Evolutionary conservation across 257 asterid genomes (phyloP).

Genomic region (Lantana camara): DNA sequence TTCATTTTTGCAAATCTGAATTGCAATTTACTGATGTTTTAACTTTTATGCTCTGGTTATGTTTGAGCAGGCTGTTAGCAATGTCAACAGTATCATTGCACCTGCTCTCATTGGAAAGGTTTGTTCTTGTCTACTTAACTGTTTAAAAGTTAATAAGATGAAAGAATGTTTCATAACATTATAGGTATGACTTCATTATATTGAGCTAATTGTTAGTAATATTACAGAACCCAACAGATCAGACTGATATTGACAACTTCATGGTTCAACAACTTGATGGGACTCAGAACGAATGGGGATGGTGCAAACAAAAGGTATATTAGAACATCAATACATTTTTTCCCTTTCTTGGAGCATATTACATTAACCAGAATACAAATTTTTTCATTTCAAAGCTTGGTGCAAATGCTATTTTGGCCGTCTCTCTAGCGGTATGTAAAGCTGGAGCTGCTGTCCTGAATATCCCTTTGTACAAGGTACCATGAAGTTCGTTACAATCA

Average conservation of each 20-base stretch:
- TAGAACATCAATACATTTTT: background rate
- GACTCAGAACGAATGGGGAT: slow-evolving; percentile 98
- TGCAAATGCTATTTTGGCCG: slow-evolving; percentile 96
- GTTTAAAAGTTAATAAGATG: background rate
- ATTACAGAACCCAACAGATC: slow-evolving; percentile 85
- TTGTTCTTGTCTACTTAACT: slow-evolving; percentile 20
- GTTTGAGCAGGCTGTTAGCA: slow-evolving; percentile 70
- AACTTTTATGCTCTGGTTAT: background rate
- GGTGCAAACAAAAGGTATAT: slow-evolving; percentile 97
- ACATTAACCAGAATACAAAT: slow-evolving; percentile 7
- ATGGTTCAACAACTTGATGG: slow-evolving; percentile 98
- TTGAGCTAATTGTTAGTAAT: slow-evolving; percentile 15
- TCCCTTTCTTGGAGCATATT: background rate
- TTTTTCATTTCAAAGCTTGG: slow-evolving; percentile 68
- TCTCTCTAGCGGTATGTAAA: slow-evolving; percentile 94
- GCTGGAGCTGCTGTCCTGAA: slow-evolving; percentile 86
- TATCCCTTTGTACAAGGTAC: slow-evolving; percentile 87
- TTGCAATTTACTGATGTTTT: slow-evolving; percentile 7
- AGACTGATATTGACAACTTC: slow-evolving; percentile 77
- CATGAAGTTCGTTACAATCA: background rate
- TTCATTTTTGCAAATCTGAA: background rate
- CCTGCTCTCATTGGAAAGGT: slow-evolving; percentile 99
- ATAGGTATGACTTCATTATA: background rate
- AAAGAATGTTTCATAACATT: background rate
- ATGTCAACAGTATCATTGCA: slow-evolving; percentile 82